phyloP scores from a whole-genome alignment of 805 yeast species.

The Ogataea parapolymorpha region DNA sequence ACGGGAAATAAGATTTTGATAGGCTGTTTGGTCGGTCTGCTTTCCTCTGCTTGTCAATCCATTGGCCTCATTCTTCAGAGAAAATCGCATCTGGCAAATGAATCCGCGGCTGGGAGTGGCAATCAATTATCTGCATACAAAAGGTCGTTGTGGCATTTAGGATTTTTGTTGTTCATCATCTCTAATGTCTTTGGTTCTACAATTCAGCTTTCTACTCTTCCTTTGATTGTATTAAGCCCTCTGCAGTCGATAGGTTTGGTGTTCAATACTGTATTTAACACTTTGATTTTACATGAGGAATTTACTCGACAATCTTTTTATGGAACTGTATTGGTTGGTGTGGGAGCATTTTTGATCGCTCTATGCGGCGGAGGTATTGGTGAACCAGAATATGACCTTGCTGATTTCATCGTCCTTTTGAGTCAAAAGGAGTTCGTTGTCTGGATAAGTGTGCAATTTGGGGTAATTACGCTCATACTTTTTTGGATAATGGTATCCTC shows the following conservation, averaged over 20 bases:
- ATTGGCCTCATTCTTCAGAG: conserved; percentile 80
- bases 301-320: conserved; percentile 54
- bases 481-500: conserved; percentile 27
- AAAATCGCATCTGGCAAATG: conserved; percentile 61
- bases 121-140: conserved; percentile 35
- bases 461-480: conserved; percentile 29
- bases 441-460: conserved; percentile 50
- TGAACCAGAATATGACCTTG: conserved; percentile 50
- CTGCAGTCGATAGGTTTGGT: conserved; percentile 86
- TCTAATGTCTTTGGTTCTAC: conserved; percentile 79
- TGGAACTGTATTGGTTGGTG: conserved; percentile 66
- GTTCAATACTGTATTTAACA: conserved; percentile 74
- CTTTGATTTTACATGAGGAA: conserved; percentile 62
- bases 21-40: conserved; percentile 68
- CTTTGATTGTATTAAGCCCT: conserved; percentile 75
- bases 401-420: conserved; percentile 44
- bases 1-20: conserved; percentile 36
- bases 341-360: conserved; percentile 79
- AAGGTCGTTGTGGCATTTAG: conserved; percentile 69
- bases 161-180: conserved; percentile 64
- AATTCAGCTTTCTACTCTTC: conserved; percentile 80
- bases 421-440: conserved; percentile 44
- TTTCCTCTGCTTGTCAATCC: conserved; percentile 77
- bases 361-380: conserved; percentile 66
- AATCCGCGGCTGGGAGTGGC: conserved; percentile 20